These are phyloP conservation scores for Aphanomyces invadans DNA, from an alignment of 352 stramenopile genomes.

Conservation along the genomic window DNA sequence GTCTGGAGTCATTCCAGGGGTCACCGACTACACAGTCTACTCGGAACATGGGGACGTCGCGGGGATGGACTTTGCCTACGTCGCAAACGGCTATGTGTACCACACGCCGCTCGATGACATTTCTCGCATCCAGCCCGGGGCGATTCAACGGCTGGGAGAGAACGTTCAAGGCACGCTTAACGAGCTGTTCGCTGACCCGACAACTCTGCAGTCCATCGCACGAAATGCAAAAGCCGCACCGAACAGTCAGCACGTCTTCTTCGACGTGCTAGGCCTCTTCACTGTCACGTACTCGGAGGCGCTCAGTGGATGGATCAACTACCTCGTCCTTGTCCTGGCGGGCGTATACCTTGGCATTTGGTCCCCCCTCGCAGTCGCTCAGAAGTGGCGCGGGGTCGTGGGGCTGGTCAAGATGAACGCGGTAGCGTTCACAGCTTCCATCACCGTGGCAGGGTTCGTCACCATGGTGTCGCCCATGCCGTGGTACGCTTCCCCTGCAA, in stretches of 20 bases:
- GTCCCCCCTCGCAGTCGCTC: constrained; percentile 36
- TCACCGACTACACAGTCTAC: constrained; percentile 72
- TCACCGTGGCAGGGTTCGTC: constrained; percentile 44
- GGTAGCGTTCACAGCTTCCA: constrained; percentile 29
- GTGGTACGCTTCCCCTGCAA: constrained; percentile 40
- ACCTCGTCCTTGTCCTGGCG: constrained; percentile 34
- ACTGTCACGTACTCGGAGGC: constrained; percentile 58
- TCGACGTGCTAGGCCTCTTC: constrained; percentile 49
- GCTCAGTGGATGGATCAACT: constrained; percentile 35
- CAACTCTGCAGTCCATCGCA: constrained; percentile 48
- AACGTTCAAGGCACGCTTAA: constrained; percentile 58
- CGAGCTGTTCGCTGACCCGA: constrained; percentile 36
- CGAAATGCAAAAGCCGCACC: no score
- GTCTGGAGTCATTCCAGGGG: constrained; percentile 55
- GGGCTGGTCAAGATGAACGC: constrained; percentile 36
- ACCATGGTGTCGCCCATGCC: constrained; percentile 54
- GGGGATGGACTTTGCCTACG: constrained; percentile 78
- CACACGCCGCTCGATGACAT: constrained; percentile 64
- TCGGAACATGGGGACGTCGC: constrained; percentile 62
- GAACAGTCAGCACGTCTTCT: constrained; percentile 77
- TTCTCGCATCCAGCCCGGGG: constrained; percentile 55
- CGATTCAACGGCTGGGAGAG: constrained; percentile 61
- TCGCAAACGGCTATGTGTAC: constrained; percentile 76
- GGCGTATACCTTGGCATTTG: constrained; percentile 34
- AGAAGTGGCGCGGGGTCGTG: constrained; percentile 36